Base-by-base conservation (phyloP, 2,329 filamentous ascomycete genomes). In the Claviceps spartinae region DNA sequence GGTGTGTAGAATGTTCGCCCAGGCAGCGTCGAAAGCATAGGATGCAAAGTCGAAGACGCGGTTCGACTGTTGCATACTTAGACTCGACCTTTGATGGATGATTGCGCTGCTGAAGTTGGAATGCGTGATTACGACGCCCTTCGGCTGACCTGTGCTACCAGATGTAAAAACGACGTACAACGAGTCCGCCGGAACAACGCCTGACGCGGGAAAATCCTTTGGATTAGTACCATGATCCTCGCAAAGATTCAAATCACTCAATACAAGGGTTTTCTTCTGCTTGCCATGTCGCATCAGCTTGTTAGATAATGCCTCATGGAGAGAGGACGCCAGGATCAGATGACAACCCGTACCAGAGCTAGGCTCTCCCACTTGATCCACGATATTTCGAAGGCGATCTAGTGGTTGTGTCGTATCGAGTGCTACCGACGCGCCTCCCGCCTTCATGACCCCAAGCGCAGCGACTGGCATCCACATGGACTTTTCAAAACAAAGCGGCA, bases 401-500 rank as follows among this genome's bases (percentile, higher is more conserved):
- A 69, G 66, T 2, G 73, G 72, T 54, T 74, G 70, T 49, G 69
- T 70, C 0, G 71, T 71, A 49, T 75, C 72, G 9, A 75, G 64
- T 2, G 69, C 70, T 54, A 75, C 75, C 5, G 70, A 67, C 2
- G 65, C 71, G 8, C 73, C 26, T 30, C 26, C 73, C n/a, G 72
- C 60, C 57, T 75, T 75, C 68, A 75, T 72, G 50, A 75, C 65
- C 8, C 65, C 72, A 9, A 76, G 59, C 4, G 75, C 67, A 0
- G 69, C 68, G 20, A 75, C 64, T 6, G 68, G 62, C 5, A 72
- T 69, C 71, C 70, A 74, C 55, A 62, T 63, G 36, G 71, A 74
- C 58, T 75, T 75, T 57, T 75, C 71, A 52, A 76, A 75, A 56
- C 71, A 74, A n/a, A 76, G 62, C 2, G 73, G 72, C 16, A 77